Evolutionary conservation across 192 early-diverging fungal species (phyloP), one percentile per base, ranked within the genome.

Genomic region (Pecoramyces ruminantium): DNA sequence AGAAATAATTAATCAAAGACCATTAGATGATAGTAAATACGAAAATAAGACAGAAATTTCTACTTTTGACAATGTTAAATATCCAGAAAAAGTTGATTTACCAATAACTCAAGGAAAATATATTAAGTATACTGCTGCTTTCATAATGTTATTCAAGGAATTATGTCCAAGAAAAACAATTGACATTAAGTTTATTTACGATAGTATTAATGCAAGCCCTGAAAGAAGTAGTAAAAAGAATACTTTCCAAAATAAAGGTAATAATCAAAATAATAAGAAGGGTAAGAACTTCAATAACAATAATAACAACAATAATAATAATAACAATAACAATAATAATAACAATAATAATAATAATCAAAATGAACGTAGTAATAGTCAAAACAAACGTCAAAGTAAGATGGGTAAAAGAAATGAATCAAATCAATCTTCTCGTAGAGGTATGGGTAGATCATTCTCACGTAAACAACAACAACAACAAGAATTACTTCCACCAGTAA

Each of bases 401-500:
- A 67, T 67, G 51, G 51, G 51, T n/a, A 67, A 67, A 6, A 67
- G 51, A 67, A 67, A 67, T 9, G 51, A 67, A 67, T 67, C 51
- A n/a, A 67, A 67, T 11, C 51, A 67, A 67, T 67, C 51, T 67
- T 67, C 51, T 25, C 51, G 51, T 67, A 67, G 51, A 67, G 51
- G 51, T 67, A 21, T 51, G 15, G 51, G 51, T 25, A 67, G 51
- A 67, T 67, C 51, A 0, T 67, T 67, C 51, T 67, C 51, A n/a
- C 51, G 51, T 67, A 67, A 67, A n/a, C 51, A 67, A 67, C 51
- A 25, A 51, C 42, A 40, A 51, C 42, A 25, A 67, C 51, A 67
- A 67, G 51, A 67, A 67, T 11, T n/a, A 4, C 25, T 67, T n/a
- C 51, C 51, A 67, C 51, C 51, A 67, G 85, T 95, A 81, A 92